phyloP scores from a whole-genome alignment of 257 asterid genomes.

The Perilla frutescens region DNA sequence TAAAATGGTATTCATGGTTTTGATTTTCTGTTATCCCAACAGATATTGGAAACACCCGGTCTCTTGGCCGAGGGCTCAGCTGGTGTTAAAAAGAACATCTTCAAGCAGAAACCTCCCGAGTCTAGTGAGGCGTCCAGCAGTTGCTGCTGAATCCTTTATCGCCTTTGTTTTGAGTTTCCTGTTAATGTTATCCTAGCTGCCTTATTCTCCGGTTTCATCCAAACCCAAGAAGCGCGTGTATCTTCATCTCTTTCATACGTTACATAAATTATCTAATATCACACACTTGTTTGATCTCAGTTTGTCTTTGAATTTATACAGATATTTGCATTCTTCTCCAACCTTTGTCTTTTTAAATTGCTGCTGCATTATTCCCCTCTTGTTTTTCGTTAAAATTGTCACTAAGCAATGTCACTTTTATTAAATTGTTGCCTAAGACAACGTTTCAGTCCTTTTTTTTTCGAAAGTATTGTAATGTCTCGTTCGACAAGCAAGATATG shows the following conservation, averaged over 20 bases:
- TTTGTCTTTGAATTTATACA: too few relatives aligned
- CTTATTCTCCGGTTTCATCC: neutral
- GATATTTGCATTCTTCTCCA: too few relatives aligned
- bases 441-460: too few relatives aligned
- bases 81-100: slow-evolving; percentile 80
- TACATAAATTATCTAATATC: neutral
- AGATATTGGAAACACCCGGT: slow-evolving; percentile 93
- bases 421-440: too few relatives aligned
- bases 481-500: too few relatives aligned
- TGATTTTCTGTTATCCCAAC: neutral
- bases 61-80: slow-evolving; percentile 86
- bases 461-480: too few relatives aligned
- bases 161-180: slow-evolving; percentile 1
- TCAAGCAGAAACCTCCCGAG: slow-evolving; percentile 89
- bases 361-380: too few relatives aligned
- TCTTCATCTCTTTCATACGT: slow-evolving; percentile 6
- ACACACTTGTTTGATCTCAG: too few relatives aligned
- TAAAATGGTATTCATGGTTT: neutral
- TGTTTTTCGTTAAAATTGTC: too few relatives aligned
- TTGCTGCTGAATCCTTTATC: slow-evolving; percentile 67
- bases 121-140: slow-evolving; percentile 43
- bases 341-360: too few relatives aligned
- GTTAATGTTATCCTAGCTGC: slow-evolving; percentile 33
- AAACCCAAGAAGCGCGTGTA: slow-evolving; percentile 18
- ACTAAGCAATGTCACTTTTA: too few relatives aligned